Conservation (phyloP, 1,284 basidiomycete species). For the Leccinum subrobustum region DNA sequence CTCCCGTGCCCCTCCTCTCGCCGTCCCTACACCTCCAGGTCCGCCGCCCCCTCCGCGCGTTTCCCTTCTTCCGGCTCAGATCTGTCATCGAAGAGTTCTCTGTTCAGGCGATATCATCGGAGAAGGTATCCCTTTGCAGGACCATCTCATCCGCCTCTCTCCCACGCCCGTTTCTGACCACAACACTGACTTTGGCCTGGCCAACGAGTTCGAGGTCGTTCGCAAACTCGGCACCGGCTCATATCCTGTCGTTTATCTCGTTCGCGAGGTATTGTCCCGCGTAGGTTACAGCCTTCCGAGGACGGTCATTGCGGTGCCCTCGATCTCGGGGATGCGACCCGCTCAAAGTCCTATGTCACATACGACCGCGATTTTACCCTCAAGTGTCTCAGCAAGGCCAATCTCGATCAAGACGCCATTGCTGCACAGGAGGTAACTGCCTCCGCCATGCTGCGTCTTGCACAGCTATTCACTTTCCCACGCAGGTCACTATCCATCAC, state of each 20-base stretch:
- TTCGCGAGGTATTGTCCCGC: slow-evolving; percentile 78
- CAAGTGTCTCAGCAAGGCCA: slow-evolving; percentile 93
- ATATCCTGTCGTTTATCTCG: slow-evolving; percentile 93
- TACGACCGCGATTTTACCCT: slow-evolving; percentile 92
- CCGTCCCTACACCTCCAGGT: slow-evolving; percentile 29
- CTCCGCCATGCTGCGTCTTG: slow-evolving; percentile 11
- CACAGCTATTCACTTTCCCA: slow-evolving; percentile 9
- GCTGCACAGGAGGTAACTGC: slow-evolving; percentile 79
- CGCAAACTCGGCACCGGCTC: slow-evolving; percentile 83
- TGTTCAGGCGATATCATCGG: slow-evolving; percentile 69
- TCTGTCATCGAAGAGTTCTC: slow-evolving; percentile 63
- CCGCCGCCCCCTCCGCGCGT: slow-evolving; percentile 17
- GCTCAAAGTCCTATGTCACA: slow-evolving; percentile 40
- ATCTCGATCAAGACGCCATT: slow-evolving; percentile 85
- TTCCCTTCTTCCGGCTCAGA: slow-evolving; percentile 33
- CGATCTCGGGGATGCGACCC: slow-evolving; percentile 52
- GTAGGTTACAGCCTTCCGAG: slow-evolving; percentile 46
- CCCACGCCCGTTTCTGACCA: slow-evolving; percentile 29
- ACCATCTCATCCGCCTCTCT: slow-evolving; percentile 59
- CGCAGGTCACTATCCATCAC: slow-evolving; percentile 89
- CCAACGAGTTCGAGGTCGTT: slow-evolving; percentile 78
- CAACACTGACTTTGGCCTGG: slow-evolving; percentile 47
- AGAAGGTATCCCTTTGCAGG: slow-evolving; percentile 60
- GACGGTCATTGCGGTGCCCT: slow-evolving; percentile 62
- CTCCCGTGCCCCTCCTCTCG: slow-evolving; percentile 32